Base-by-base conservation (phyloP, 768 basidiomycete genomes). In the Tephrocybe rancida region DNA sequence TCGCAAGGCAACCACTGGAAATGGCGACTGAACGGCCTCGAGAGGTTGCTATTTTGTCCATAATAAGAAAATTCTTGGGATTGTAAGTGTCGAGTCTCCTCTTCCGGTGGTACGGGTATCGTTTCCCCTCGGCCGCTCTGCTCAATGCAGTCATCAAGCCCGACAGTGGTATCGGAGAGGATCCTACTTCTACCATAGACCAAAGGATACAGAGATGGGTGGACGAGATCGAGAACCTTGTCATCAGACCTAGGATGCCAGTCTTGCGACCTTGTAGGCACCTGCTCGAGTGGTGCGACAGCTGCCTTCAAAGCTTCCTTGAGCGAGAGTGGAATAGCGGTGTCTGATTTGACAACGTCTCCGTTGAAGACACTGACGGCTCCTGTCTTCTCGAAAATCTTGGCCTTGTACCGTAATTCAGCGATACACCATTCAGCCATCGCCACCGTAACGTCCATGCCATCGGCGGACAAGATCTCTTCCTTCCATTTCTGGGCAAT, bases 181-280 rank as follows among this genome's bases (percentile, higher is more conserved):
- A 60, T 56, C 10, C 51, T 34, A 2, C 62, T 70, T 18, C 60
- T 61, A n/a, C 63, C 69, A 49, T 74, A 73, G 16, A 69, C 56
- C 3, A 76, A 32, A 30, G 64, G 65, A 56, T 64, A 76, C 2
- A 77, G 68, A 1, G 75, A 70, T 38, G 75, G 75, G 44, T 78
- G 73, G 1, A 76, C 70, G 32, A 77, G 66, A 48, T 77, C 74
- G 14, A 78, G 71, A 0, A 77, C 76, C 30, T 70, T 70, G 1
- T 62, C 55, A 50, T 76, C 62, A 0, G 73, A 72, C 7, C 67
- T 63, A 8, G 75, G 76, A 55, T 77, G 75, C 76, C 76, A 78
- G 55, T 77, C 76, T 24, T 69, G 68, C 48, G 67, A 32, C 0
- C 61, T 57, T 3, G 66, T 67, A 0, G 70, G 66, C 1, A 70